Conservation (phyloP, 2,329 filamentous ascomycete species). For the Pseudogymnoascus verrucosus region DNA sequence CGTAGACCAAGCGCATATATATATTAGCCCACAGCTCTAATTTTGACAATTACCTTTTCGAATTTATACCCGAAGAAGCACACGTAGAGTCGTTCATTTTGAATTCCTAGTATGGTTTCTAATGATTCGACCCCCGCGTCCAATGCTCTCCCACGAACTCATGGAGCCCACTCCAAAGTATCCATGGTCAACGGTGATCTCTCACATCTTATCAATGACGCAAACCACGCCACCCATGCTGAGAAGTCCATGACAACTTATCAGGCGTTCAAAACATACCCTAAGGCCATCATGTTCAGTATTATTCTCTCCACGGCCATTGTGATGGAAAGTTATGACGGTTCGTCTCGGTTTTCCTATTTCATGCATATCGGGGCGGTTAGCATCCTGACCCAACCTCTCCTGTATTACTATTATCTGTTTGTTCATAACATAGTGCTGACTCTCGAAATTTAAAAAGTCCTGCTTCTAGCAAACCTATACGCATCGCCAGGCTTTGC, state of each 20-base stretch:
- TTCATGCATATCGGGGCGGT: neutral
- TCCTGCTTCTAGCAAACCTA: neutral
- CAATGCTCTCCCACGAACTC: neutral
- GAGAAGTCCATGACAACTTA: neutral
- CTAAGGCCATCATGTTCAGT: neutral
- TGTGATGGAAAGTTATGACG: constrained; percentile 36
- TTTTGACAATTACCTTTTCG: neutral
- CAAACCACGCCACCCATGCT: constrained; percentile 9
- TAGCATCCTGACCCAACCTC: neutral
- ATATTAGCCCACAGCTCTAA: neutral
- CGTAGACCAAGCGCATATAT: neutral
- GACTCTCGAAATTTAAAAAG: neutral
- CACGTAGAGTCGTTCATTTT: neutral
- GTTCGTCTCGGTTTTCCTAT: constrained; percentile 13
- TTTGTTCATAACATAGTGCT: constrained; percentile 18
- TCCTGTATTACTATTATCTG: constrained; percentile 24
- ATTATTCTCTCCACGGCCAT: constrained; percentile 32
- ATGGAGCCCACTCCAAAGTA: neutral
- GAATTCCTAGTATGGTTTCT: neutral
- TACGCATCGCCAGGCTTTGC: neutral
- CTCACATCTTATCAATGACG: neutral
- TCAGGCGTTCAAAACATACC: neutral
- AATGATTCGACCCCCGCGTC: neutral
- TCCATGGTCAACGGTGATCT: neutral
- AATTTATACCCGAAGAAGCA: neutral